Percentiles rank a stretch among this genome's conserved stretches.
Conservation (phyloP, 2,329 filamentous ascomycete genomes). For the Pestalotiopsis fici region DNA sequence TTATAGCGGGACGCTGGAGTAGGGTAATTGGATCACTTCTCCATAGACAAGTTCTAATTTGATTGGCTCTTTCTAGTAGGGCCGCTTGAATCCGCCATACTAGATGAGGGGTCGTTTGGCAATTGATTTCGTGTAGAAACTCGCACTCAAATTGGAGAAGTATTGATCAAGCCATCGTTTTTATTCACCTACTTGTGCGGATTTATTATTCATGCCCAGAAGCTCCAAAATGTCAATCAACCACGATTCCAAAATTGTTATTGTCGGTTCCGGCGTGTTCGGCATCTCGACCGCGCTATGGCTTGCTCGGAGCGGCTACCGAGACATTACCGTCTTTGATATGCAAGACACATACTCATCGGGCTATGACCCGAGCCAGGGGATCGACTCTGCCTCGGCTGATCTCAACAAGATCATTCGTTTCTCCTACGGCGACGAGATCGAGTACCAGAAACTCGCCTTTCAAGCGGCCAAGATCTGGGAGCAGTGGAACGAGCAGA, state of each 20-base stretch:
- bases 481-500: constrained; percentile 44
- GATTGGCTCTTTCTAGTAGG: no score
- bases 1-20: no score
- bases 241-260: constrained; percentile 29
- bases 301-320: constrained; percentile 44
- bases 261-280: constrained; percentile 43
- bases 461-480: constrained; percentile 41
- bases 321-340: constrained; percentile 48
- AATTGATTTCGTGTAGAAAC: background rate
- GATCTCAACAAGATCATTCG: constrained; percentile 48
- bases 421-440: constrained; percentile 40
- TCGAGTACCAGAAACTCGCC: constrained; percentile 46
- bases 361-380: constrained; percentile 39
- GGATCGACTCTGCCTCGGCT: constrained; percentile 33
- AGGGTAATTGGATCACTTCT: no score
- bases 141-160: background rate
- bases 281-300: constrained; percentile 43
- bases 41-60: no score
- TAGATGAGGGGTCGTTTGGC: background rate
- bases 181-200: no score
- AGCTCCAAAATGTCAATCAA: background rate
- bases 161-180: no score
- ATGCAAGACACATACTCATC: constrained; percentile 41
- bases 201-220: no score
- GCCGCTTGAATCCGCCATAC: background rate